These are phyloP conservation scores for Aspergillus ellipticus DNA, from an alignment of 495 filamentous ascomycete genomes.

Conservation along the genomic window DNA sequence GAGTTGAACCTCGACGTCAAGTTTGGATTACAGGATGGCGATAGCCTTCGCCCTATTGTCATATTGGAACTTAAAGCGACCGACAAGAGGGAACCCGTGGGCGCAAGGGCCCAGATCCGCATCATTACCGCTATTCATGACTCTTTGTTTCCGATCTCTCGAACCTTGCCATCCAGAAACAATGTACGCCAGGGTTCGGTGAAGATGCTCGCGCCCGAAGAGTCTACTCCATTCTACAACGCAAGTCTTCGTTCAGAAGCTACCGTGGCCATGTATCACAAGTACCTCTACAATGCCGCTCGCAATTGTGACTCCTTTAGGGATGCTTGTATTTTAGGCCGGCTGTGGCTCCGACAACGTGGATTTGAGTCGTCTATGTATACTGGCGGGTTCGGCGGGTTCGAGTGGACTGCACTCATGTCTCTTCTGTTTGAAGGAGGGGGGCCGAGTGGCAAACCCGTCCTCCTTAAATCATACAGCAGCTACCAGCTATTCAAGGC, in stretches of 20 bases:
- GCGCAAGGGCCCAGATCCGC: conserved; percentile 58
- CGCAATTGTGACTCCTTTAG: conserved; percentile 67
- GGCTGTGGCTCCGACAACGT: conserved; percentile 84
- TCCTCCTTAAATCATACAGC: conserved; percentile 76
- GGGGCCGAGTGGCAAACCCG: conserved; percentile 60
- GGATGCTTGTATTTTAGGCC: conserved; percentile 81
- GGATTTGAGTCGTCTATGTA: conserved; percentile 65
- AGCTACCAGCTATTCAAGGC: conserved; percentile 95
- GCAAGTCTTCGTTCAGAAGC: conserved; percentile 76
- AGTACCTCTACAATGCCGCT: conserved; percentile 60
- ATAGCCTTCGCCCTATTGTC: conserved; percentile 71
- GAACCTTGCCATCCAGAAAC: conserved; percentile 65
- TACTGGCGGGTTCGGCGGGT: conserved; percentile 86
- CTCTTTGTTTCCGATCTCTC: conserved; percentile 60
- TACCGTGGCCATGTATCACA: conserved; percentile 66
- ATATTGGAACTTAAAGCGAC: conserved; percentile 43
- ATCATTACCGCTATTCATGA: conserved; percentile 71
- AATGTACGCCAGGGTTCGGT: conserved; percentile 56
- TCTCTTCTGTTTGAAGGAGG: conserved; percentile 79
- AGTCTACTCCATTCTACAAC: conserved; percentile 84
- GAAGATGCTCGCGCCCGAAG: conserved; percentile 26
- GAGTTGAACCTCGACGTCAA: conserved; percentile 51
- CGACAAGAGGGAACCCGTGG: conserved; percentile 22
- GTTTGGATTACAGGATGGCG: conserved; percentile 71
- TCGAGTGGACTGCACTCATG: conserved; percentile 79